phyloP scores from a whole-genome alignment of 164 flowering plant species.

The Magnolia changhungtana region DNA sequence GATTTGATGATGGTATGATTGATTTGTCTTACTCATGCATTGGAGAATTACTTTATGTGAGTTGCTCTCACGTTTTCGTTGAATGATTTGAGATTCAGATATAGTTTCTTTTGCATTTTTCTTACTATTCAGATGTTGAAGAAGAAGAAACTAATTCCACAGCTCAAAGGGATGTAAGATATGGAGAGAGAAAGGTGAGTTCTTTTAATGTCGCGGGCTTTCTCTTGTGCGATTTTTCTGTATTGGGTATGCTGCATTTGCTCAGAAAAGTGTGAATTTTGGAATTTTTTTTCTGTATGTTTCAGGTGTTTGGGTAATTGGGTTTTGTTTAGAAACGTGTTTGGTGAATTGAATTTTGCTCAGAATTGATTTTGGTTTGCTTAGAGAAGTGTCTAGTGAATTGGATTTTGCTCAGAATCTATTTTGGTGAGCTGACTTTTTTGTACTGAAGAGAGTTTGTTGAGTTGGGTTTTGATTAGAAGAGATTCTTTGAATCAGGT shows the following conservation, averaged over 20 bases:
- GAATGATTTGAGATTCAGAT: background rate
- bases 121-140: background rate
- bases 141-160: background rate
- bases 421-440: background rate
- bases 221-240: background rate
- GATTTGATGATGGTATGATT: background rate
- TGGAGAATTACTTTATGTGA: background rate
- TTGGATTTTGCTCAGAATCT: no score
- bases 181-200: background rate
- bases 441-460: background rate
- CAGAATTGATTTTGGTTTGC: background rate
- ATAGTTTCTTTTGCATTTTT: background rate
- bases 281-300: background rate
- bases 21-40: background rate
- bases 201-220: background rate
- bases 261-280: background rate
- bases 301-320: background rate
- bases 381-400: background rate
- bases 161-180: background rate
- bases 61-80: slow-evolving; percentile 8
- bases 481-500: slow-evolving; percentile 4
- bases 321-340: background rate
- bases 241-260: slow-evolving; percentile 7
- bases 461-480: background rate
- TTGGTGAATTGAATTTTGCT: background rate